Evolutionary conservation across 768 basidiomycete genomes (phyloP).

Genomic region (Clavulina sp.): DNA sequence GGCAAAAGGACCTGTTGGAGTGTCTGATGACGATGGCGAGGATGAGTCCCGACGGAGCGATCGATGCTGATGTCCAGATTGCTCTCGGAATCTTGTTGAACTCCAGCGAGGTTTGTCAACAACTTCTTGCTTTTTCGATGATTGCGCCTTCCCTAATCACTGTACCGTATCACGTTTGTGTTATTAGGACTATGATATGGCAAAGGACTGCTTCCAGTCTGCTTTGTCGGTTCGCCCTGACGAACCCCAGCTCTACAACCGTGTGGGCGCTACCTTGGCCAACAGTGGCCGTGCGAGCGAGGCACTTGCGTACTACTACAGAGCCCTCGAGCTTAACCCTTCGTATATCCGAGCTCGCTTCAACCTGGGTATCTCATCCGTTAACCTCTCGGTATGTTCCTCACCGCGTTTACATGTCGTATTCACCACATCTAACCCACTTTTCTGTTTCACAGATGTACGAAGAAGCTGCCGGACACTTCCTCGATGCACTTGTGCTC

Average conservation of each 20-base stretch:
- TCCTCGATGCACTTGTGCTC: slow-evolving; percentile 73
- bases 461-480: slow-evolving; percentile 70
- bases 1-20: slow-evolving; percentile 36
- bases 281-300: slow-evolving; percentile 66
- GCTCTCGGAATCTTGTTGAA: slow-evolving; percentile 82
- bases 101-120: slow-evolving; percentile 53
- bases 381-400: slow-evolving; percentile 55
- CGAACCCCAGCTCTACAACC: slow-evolving; percentile 84
- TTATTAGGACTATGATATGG: slow-evolving; percentile 69
- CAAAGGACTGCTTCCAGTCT: slow-evolving; percentile 83
- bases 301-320: slow-evolving; percentile 75
- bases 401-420: slow-evolving; percentile 8
- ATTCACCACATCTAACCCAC: slow-evolving; percentile 5
- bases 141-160: neutral
- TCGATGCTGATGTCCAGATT: slow-evolving; percentile 92
- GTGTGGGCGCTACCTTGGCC: slow-evolving; percentile 87
- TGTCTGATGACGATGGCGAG: slow-evolving; percentile 70
- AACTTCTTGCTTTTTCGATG: neutral
- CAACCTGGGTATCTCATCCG: slow-evolving; percentile 84
- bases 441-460: slow-evolving; percentile 36
- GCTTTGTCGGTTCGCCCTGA: slow-evolving; percentile 78
- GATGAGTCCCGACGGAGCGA: slow-evolving; percentile 32
- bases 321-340: slow-evolving; percentile 74
- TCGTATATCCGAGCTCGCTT: slow-evolving; percentile 86
- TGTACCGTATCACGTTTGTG: slow-evolving; percentile 2